Evolutionary conservation across 441 rosid genomes (phyloP), one percentile per base, ranked within the genome.

Genomic region (Codiaeum variegatum): DNA sequence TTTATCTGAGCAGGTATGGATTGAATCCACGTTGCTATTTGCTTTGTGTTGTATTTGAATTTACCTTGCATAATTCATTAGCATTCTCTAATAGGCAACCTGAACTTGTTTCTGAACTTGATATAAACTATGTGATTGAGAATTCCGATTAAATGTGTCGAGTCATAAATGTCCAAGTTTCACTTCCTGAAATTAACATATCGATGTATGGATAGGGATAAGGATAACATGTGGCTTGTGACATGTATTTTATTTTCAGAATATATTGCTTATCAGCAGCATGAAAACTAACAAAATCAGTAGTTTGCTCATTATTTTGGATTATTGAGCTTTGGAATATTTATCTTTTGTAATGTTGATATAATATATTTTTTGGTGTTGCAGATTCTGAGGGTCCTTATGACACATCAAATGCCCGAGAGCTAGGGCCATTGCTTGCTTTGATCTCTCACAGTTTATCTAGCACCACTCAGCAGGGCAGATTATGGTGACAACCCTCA

Each of bases 381-480:
- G 60, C 96, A 95, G 99, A 88, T 93, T 81, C 85, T 95, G 61
- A 88, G 98, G 87, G 99, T 95, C 70, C 97, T 95, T 38, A 76
- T 95, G 99, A 95, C 79, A 84, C 98, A 32, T 93, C 99, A 0
- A 87, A 55, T 63, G 98, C 76, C 87, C 99, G 47, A 89, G 97
- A 78, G 86, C 95, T 18, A 78, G 93, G 68, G 89, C 98, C 4
- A 97, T 93, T 29, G 89, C 97, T 73, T 95, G 99, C 86, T 95
- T 78, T 72, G 99, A 93, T 81, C 86, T 95, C 69, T 95, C 99
- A 21, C 99, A 95, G 80, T 95, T 95, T 78, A 90, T 95, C 76
- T 96, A 95, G 76, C 70, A 83, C 75, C 98, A 95, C 85, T 91
- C 97, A 23, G 98, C 99, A 5, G 99, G 99, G 21, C 76, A 98